Evolutionary conservation across 257 asterid genomes (phyloP), one percentile per base, ranked within the genome.

Genomic region (Rhazya stricta): DNA sequence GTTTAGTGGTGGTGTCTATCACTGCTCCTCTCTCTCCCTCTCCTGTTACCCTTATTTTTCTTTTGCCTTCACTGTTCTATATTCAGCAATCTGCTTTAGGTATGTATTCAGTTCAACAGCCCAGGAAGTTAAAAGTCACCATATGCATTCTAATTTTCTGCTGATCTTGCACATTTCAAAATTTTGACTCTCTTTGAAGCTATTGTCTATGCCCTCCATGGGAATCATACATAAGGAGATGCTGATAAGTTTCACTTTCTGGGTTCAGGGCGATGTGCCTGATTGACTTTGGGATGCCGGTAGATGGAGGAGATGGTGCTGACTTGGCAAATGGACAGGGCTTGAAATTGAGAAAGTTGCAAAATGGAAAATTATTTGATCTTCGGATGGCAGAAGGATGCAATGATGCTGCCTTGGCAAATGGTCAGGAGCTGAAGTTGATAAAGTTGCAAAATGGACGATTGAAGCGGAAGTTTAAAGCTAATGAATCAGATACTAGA

Each of bases 231-330:
- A 11, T 16, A 19, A 34, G 4, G 3, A 45, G 37, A 32, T 68
- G 58, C 81, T 80, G 67, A 83, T 48, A 8, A n/a, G 7, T 73
- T 73, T 4, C n/a, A 25, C 70, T 39, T 69, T 61, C 70, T 68
- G 73, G 72, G 39, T 76, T 30, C 84, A 94, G 98, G 91, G 94
- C 97, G 1, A 88, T 86, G 91, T 94, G 97, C 83, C 76, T 85
- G 83, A 94, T 94, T 9, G 97, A 94, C 83, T 94, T 94, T 61
- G 96, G 89, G 79, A 84, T 84, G 83, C 97, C 98, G 11, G 84
- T 91, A 13, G 91, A 87, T 39, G 84, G 56, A 70, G 96, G 88
- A 5, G 88, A 85, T 1, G 87, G 86, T 25, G 41, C 67, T 45
- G 89, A 87, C 57, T 53, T 83, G 73, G 73, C 77, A 60, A 85